A percentile compares a stretch with the other conserved stretches of the same genome.
phyloP scores from a whole-genome alignment of 2,329 filamentous ascomycete genomes.

The Beauveria sp. region DNA sequence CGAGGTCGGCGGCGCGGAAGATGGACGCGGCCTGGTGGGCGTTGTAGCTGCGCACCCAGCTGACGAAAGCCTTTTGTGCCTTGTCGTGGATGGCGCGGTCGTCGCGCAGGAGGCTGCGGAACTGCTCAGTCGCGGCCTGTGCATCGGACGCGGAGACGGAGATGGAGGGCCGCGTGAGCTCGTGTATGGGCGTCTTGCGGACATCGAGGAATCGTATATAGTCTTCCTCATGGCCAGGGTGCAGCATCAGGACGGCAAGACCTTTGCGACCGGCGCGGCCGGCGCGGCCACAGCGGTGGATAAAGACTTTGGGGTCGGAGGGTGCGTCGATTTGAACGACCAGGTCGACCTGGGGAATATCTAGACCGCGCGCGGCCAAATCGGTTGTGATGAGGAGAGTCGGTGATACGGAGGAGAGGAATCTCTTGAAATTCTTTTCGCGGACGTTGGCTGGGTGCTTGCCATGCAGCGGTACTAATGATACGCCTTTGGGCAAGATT shows the following conservation, averaged over 20 bases:
- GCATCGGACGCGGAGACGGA: conserved; percentile 55
- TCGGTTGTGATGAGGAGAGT: conserved; percentile 87
- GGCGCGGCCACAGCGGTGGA: conserved; percentile 85
- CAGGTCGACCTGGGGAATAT: conserved; percentile 86
- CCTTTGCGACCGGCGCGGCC: conserved; percentile 84
- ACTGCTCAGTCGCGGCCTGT: conserved; percentile 43
- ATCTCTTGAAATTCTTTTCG: conserved; percentile 77
- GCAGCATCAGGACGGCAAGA: conserved; percentile 77
- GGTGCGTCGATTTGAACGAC: conserved; percentile 80
- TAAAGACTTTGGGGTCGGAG: conserved; percentile 87
- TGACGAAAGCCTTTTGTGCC: conserved; percentile 84
- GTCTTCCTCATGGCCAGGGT: conserved; percentile 78
- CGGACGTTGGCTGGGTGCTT: conserved; percentile 86
- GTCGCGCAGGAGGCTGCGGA: conserved; percentile 48
- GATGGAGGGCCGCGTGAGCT: conserved; percentile 50
- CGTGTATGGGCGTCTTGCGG: conserved; percentile 73
- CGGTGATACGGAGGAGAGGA: conserved; percentile 65
- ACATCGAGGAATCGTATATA: conserved; percentile 83
- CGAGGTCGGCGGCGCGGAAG: conserved; percentile 71
- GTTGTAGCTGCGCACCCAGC: conserved; percentile 84
- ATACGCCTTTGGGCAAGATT: conserved; percentile 60
- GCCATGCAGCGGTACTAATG: conserved; percentile 77
- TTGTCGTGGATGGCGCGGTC: conserved; percentile 68
- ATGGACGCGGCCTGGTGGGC: conserved; percentile 89
- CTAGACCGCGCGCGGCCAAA: conserved; percentile 80